phyloP scores from a whole-genome alignment of 2,329 filamentous ascomycete species.

The Pyrenochaeta sp. region DNA sequence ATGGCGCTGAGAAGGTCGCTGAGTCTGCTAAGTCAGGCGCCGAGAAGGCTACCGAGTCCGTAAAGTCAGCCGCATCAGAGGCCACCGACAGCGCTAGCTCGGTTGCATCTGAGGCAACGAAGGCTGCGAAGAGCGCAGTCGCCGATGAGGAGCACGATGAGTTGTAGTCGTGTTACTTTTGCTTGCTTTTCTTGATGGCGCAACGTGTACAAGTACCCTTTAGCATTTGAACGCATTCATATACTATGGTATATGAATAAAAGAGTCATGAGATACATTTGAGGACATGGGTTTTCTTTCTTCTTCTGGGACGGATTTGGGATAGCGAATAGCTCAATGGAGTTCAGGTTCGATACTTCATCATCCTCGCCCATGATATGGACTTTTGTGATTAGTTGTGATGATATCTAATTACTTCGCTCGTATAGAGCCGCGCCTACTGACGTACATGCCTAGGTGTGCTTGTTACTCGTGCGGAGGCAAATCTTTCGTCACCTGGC shows the following conservation, averaged over 20 bases:
- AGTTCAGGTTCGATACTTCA: constrained; percentile 37
- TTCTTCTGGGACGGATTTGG: constrained; percentile 22
- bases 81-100: constrained; percentile 35
- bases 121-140: constrained; percentile 51
- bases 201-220: constrained; percentile 30
- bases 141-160: constrained; percentile 69
- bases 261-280: constrained; percentile 34
- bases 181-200: constrained; percentile 23
- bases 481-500: not conserved
- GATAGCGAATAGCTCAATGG: constrained; percentile 39
- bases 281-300: constrained; percentile 23
- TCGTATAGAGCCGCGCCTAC: not conserved
- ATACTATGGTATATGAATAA: constrained; percentile 30
- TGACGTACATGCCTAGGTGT: not conserved
- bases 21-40: constrained; percentile 57
- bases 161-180: constrained; percentile 65
- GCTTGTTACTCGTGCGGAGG: not conserved
- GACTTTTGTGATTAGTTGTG: not conserved
- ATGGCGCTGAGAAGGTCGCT: constrained; percentile 42
- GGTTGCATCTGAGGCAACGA: constrained; percentile 48
- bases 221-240: constrained; percentile 27
- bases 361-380: not conserved
- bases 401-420: not conserved
- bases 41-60: constrained; percentile 44
- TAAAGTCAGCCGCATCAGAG: constrained; percentile 47